Base-by-base conservation (phyloP, 495 filamentous ascomycete species). In the Aspergillus funiculosus region DNA sequence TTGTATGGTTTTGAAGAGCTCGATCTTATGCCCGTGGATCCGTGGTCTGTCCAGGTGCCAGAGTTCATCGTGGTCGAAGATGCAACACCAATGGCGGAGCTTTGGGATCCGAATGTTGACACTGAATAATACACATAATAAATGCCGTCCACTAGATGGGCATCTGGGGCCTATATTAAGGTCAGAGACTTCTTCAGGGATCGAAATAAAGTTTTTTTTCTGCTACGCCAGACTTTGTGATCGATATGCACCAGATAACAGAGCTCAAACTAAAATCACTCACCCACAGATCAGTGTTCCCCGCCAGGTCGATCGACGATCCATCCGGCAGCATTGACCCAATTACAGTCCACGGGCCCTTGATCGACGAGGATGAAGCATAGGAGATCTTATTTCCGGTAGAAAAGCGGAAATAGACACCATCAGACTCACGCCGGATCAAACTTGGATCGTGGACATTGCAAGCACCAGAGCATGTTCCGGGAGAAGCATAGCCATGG, bases 61-160 rank as follows among this genome's bases (percentile, higher is more conserved):
- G 59, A 49, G 14, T 86, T 76, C 69, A 89, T 69, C 20, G 68
- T 78, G 2, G 61, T 46, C 2, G 78, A 83, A 1, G 78, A 83
- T 18, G 84, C 86, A 8, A 87, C 65, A 11, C 83, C 85, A 48
- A 87, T 85, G 36, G 80, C 78, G 0, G 76, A 81, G 58, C 68
- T 58, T 46, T 87, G 80, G 2, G 72, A 77, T 0, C 85, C 84
- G 47, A 84, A 88, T 6, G 73, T 73, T 26, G 74, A 78, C 15
- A 89, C 80, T 0, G 80, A 66, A 61, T 89, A 91, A 69, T 84
- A 88, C 14, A 85, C 67, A 56, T 85, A 76, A 64, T 88, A 89
- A 0, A 66, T 60, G 11, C 54, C 66, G 41, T 77, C 72, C 4
- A 86, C 64, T 9, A 74, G 48, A 24, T 67, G 53, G 14, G 79